Conservation (phyloP, 2,329 filamentous ascomycete species). For the Sclerotinia borealis region DNA sequence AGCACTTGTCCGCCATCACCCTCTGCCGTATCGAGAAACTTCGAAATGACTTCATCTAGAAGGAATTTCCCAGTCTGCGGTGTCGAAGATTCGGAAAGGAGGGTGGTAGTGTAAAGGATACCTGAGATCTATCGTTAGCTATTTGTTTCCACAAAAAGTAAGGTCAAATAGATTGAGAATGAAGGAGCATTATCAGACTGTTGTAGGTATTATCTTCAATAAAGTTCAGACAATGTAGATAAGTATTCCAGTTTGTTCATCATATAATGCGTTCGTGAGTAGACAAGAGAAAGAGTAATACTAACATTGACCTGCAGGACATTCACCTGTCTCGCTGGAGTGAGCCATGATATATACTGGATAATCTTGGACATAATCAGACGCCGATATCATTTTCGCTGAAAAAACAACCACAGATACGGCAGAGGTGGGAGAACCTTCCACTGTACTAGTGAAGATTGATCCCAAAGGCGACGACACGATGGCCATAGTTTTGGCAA, state of each 20-base stretch:
- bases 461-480: slow-evolving; percentile 57
- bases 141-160: slow-evolving; percentile 15
- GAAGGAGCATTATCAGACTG: slow-evolving; percentile 64
- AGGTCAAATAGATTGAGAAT: slow-evolving; percentile 14
- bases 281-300: slow-evolving; percentile 32
- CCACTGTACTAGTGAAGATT: slow-evolving; percentile 65
- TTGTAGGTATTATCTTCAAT: slow-evolving; percentile 90
- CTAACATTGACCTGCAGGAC: slow-evolving; percentile 85
- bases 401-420: slow-evolving; percentile 67
- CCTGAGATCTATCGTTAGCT: slow-evolving; percentile 28
- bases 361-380: slow-evolving; percentile 34
- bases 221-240: slow-evolving; percentile 99
- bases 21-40: slow-evolving; percentile 32
- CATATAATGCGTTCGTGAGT: slow-evolving; percentile 48
- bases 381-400: slow-evolving; percentile 39
- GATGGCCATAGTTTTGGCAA: slow-evolving; percentile 61
- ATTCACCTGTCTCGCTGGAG: slow-evolving; percentile 89
- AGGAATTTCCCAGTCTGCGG: slow-evolving; percentile 20
- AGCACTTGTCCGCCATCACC: slow-evolving; percentile 34
- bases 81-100: slow-evolving; percentile 9
- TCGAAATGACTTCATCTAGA: slow-evolving; percentile 1
- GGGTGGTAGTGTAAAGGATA: slow-evolving; percentile 32
- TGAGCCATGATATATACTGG: slow-evolving; percentile 64
- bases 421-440: slow-evolving; percentile 70
- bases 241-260: slow-evolving; percentile 92